phyloP scores from a whole-genome alignment of 2,329 filamentous ascomycete species.

The Ceratocystis cacaofunesta region DNA sequence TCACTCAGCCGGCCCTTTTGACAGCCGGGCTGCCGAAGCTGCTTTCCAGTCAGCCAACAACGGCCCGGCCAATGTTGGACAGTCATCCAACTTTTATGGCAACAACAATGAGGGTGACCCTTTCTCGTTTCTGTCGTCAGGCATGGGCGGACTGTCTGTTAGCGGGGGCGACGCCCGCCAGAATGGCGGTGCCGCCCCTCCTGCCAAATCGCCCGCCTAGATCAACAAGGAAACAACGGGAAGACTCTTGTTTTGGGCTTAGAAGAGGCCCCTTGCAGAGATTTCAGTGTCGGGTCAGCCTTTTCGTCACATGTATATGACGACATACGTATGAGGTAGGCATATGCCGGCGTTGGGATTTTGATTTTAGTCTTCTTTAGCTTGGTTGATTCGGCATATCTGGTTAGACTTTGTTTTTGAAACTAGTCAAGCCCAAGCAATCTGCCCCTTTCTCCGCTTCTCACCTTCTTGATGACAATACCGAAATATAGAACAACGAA shows the following conservation, averaged over 20 bases:
- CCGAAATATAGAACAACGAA: neutral
- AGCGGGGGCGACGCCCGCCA: slow-evolving; percentile 47
- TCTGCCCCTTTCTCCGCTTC: neutral
- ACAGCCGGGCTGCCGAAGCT: slow-evolving; percentile 83
- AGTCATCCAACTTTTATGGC: slow-evolving; percentile 43
- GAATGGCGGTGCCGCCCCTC: slow-evolving; percentile 42
- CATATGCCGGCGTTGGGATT: slow-evolving; percentile 4
- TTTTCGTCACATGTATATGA: neutral
- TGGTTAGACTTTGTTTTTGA: slow-evolving; percentile 7
- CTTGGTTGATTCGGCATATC: neutral
- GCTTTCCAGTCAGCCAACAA: slow-evolving; percentile 85
- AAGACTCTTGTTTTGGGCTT: slow-evolving; percentile 1
- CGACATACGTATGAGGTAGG: slow-evolving; percentile 3
- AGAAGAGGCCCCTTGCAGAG: neutral
- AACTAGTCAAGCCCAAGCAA: slow-evolving; percentile 2
- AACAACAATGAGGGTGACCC: slow-evolving; percentile 52
- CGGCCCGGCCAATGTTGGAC: slow-evolving; percentile 60
- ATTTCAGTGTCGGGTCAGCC: slow-evolving; percentile 3
- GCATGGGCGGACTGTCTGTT: slow-evolving; percentile 59
- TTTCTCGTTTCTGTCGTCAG: slow-evolving; percentile 63
- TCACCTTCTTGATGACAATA: neutral
- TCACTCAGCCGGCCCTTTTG: slow-evolving; percentile 75
- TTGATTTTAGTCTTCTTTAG: slow-evolving; percentile 4
- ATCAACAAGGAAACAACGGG: slow-evolving; percentile 3
- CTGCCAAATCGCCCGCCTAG: slow-evolving; percentile 47